Evolutionary conservation across 371 early-diverging fungal species (phyloP).

Genomic region (Mortierella sp.): DNA sequence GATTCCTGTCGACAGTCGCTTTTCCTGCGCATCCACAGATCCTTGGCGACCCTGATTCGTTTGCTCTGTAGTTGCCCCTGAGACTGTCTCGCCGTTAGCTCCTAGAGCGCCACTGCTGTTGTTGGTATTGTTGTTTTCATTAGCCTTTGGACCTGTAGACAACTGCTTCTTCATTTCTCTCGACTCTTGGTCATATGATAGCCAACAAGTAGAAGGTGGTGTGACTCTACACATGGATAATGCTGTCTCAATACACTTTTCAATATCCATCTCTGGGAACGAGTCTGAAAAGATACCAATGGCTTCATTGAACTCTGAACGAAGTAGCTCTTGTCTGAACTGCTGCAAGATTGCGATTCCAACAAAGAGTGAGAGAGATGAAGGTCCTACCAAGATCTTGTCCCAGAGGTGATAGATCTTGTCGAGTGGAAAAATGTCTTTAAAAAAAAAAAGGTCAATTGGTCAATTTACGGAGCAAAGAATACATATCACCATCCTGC

Average conservation of each 20-base stretch:
- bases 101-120: neutral
- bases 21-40: neutral
- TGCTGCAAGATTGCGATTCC: slow-evolving; percentile 81
- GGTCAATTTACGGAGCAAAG: neutral
- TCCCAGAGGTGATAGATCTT: slow-evolving; percentile 88
- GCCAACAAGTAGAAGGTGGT: slow-evolving; percentile 62
- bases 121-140: neutral
- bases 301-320: slow-evolving; percentile 76
- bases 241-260: slow-evolving; percentile 75
- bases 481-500: neutral
- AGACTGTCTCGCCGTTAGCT: neutral
- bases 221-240: slow-evolving; percentile 79
- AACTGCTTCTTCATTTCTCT: slow-evolving; percentile 32
- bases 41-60: neutral
- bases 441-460: neutral
- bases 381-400: slow-evolving; percentile 74
- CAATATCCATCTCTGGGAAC: slow-evolving; percentile 80
- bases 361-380: slow-evolving; percentile 75
- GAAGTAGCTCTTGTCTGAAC: slow-evolving; percentile 67
- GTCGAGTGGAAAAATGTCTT: slow-evolving; percentile 84
- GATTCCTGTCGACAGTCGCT: neutral
- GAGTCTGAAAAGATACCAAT: slow-evolving; percentile 73
- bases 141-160: neutral
- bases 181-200: slow-evolving; percentile 52
- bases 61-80: neutral